Evolutionary conservation across 495 filamentous ascomycete species (phyloP).

Genomic region (Neurospora sublineolata): DNA sequence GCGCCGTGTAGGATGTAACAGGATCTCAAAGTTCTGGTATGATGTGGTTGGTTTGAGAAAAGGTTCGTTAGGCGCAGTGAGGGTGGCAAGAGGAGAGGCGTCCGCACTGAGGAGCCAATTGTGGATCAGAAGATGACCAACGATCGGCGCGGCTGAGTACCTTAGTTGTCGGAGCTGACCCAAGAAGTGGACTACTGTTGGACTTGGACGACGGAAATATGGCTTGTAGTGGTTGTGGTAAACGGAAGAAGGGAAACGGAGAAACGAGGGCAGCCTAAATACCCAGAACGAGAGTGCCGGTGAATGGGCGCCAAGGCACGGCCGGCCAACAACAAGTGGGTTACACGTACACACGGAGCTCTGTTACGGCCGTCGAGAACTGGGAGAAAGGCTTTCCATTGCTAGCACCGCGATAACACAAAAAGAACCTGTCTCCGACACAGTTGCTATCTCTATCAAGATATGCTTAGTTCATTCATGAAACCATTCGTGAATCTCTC

Average conservation of each 20-base stretch:
- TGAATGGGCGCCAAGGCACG: too few species aligned
- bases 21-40: not conserved
- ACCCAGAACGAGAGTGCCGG: too few species aligned
- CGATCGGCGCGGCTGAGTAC: not conserved
- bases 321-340: not conserved
- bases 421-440: not conserved
- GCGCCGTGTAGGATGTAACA: not conserved
- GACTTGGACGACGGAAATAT: too few species aligned
- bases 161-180: not conserved
- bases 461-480: not conserved
- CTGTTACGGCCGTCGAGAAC: not conserved
- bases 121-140: not conserved
- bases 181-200: too few species aligned
- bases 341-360: not conserved
- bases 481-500: not conserved
- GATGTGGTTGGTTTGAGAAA: not conserved
- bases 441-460: not conserved
- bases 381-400: not conserved
- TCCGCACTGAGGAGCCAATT: not conserved
- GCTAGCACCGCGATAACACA: not conserved
- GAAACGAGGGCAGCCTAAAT: too few species aligned
- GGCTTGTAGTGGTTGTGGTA: too few species aligned
- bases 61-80: not conserved
- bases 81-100: not conserved
- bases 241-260: too few species aligned